Evolutionary conservation across 75 land plant genomes (phyloP).

Genomic region (Pinus albicaulis): DNA sequence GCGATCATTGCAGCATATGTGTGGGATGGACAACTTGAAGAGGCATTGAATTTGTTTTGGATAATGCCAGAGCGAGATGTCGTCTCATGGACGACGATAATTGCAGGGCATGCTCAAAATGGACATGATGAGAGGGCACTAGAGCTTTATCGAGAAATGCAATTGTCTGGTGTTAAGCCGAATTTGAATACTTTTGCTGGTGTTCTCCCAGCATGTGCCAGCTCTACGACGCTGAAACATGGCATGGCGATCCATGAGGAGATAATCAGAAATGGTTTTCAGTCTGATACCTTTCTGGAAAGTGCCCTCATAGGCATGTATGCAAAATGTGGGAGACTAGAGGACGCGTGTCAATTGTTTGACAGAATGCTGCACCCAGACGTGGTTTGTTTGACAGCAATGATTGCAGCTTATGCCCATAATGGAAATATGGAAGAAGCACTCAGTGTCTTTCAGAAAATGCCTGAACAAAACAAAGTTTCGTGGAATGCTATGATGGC

Average conservation of each 20-base stretch:
- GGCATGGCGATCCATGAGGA: conserved; percentile 57
- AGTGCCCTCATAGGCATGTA: conserved; percentile 71
- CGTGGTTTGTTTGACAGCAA: conserved; percentile 63
- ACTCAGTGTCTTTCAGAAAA: conserved; percentile 30
- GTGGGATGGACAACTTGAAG: conserved; percentile 33
- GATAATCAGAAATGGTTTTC: conserved; percentile 31
- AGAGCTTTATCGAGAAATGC: conserved; percentile 40
- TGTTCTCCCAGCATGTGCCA: conserved; percentile 51
- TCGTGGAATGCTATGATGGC: too few relatives aligned
- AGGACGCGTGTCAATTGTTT: conserved; percentile 42
- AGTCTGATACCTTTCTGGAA: conserved; percentile 40
- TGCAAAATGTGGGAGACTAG: conserved; percentile 60
- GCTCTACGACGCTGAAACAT: conserved; percentile 20
- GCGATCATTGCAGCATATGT: conserved; percentile 61
- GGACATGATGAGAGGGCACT: conserved; percentile 50
- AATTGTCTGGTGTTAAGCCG: conserved; percentile 7
- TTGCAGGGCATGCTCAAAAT: conserved; percentile 44
- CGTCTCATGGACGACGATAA: conserved; percentile 76
- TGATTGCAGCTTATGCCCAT: conserved; percentile 61
- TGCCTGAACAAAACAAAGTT: conserved; percentile 21
- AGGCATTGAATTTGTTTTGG: conserved; percentile 47
- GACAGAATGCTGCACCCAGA: conserved; percentile 38
- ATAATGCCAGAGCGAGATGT: conserved; percentile 31
- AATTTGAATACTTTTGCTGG: conserved; percentile 44
- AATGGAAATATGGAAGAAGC: conserved; percentile 50